Conservation (phyloP, 2,329 filamentous ascomycete species). For the Waltergamsia citrina region DNA sequence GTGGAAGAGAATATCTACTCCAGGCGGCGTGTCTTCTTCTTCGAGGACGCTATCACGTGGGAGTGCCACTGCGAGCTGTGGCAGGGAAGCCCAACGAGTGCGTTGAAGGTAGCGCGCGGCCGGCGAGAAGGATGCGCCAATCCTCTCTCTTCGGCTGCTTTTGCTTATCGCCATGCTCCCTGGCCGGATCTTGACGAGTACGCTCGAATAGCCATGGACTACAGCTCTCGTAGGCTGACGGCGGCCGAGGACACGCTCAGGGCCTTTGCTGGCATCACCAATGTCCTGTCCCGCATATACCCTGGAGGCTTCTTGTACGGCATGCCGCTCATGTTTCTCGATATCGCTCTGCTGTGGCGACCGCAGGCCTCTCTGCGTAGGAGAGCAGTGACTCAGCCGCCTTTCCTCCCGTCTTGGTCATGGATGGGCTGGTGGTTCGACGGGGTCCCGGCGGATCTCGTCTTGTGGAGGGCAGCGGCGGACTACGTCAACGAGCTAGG, state of each 20-base stretch:
- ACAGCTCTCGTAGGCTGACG: constrained; percentile 27
- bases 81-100: constrained; percentile 21
- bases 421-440: constrained; percentile 41
- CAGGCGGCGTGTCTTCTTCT: constrained; percentile 31
- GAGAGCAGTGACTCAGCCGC: constrained; percentile 21
- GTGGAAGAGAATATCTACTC: constrained; percentile 32
- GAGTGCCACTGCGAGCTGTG: constrained; percentile 35
- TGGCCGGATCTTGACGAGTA: constrained; percentile 38
- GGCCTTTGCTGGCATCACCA: constrained; percentile 33
- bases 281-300: constrained; percentile 29
- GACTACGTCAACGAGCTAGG: constrained; percentile 24
- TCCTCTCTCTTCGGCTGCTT: constrained; percentile 13
- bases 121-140: background rate
- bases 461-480: constrained; percentile 30
- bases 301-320: constrained; percentile 33
- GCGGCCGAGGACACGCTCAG: constrained; percentile 29
- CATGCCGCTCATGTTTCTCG: constrained; percentile 36
- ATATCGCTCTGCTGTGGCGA: constrained; percentile 33
- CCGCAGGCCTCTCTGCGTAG: constrained; percentile 31
- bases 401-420: constrained; percentile 33
- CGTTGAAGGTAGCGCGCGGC: constrained; percentile 20
- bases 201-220: constrained; percentile 31
- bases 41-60: constrained; percentile 32
- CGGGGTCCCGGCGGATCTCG: constrained; percentile 29
- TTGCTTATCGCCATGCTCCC: constrained; percentile 28